Evolutionary conservation across 2,329 filamentous ascomycete species (phyloP), one percentile per base, ranked within the genome.

Genomic region (Colletotrichum lupini): DNA sequence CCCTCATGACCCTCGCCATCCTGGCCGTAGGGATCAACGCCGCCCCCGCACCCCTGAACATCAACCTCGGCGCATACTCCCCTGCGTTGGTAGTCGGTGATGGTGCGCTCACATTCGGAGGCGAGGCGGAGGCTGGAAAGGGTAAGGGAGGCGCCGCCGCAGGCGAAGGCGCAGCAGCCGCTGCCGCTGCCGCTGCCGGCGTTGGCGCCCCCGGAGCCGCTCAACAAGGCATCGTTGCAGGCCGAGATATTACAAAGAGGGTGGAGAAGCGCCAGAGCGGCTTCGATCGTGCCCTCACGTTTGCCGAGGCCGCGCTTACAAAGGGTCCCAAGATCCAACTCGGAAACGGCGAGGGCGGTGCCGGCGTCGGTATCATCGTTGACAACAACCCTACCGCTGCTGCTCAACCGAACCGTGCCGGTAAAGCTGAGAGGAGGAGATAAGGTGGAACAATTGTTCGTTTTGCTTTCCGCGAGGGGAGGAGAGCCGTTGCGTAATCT

Each of bases 51-150:
- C 80, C 80, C 1, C 70, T 82, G 32, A 82, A 82, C 75, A 82
- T 82, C 75, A 82, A 82, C 75, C 75, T 81, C 14, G 80, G 80
- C 70, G 80, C 80, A 30, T 82, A 81, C 72, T 82, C 80, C 24
- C 80, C 80, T 64, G 80, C 80, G 46, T 71, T 82, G 76, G 80
- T 82, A 67, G 79, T 80, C 35, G 75, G 73, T 81, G 81, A 83
- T 81, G 85, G 85, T 81, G 85, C 85, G 76, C 85, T 87, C 72
- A 84, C 84, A 72, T 86, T 87, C 74, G 85, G 85, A 11, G 78
- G 77, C 24, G 74, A 59, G 49, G 77, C 52, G 75, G 77, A 59
- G 26, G 70, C 35, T 19, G 70, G 68, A 1, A 37, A 59, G 3
- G 64, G 58, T 58, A 22, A 59, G 28, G 69, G 57, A 24, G 59